Conservation (phyloP, 2,329 filamentous ascomycete genomes). For the Fonsecaea nubica region DNA sequence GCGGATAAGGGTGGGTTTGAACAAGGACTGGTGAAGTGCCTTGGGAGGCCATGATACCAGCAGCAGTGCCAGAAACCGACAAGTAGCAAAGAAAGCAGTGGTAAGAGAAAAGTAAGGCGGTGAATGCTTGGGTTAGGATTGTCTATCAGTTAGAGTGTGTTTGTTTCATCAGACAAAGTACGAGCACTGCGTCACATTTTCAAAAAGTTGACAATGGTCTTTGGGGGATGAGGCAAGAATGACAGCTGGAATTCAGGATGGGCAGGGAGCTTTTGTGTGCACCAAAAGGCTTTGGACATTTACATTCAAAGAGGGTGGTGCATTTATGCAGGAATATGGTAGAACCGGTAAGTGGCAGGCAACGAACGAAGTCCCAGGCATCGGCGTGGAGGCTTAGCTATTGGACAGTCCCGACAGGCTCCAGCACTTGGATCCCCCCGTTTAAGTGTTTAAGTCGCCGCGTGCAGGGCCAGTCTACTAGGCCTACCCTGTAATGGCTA, state of each 20-base stretch:
- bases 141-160: not conserved
- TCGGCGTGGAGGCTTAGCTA: constrained; percentile 7
- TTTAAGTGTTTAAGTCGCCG: not conserved
- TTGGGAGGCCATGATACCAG: constrained; percentile 35
- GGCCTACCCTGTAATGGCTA: not conserved
- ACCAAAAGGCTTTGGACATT: not conserved
- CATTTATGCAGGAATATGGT: constrained; percentile 8
- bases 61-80: not conserved
- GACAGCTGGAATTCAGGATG: not conserved
- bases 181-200: not conserved
- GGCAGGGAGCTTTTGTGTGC: constrained; percentile 6
- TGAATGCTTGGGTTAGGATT: constrained; percentile 1
- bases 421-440: constrained; percentile 1
- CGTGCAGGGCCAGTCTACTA: not conserved
- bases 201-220: not conserved
- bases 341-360: constrained; percentile 8
- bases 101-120: not conserved
- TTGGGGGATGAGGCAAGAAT: not conserved
- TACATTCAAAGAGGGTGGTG: not conserved
- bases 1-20: constrained; percentile 34
- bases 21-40: constrained; percentile 35
- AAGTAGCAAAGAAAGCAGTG: not conserved
- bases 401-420: constrained; percentile 1
- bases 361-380: constrained; percentile 9
- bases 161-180: not conserved